phyloP scores from a whole-genome alignment of 306 rosid genomes.

The Medicago truncatula region DNA sequence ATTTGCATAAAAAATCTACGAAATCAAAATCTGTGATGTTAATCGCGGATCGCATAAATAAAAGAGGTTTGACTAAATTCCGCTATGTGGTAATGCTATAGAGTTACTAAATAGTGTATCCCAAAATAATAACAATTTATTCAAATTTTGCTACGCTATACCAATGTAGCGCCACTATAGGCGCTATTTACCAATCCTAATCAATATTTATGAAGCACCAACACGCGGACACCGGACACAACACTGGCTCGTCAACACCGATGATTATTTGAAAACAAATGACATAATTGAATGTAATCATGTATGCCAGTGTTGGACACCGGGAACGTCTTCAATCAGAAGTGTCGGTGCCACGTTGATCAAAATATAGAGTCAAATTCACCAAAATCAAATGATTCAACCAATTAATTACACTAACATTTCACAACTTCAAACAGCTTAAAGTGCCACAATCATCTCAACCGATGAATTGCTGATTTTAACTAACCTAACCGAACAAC shows the following conservation, averaged over 20 bases:
- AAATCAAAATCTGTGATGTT: constrained; percentile 24
- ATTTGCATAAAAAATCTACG: constrained; percentile 4
- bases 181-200: background rate
- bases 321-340: no score
- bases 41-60: background rate
- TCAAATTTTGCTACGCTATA: background rate
- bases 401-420: background rate
- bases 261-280: no score
- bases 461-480: background rate
- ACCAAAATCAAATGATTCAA: constrained; percentile 6
- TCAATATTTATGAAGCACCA: background rate
- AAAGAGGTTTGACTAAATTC: background rate
- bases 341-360: background rate
- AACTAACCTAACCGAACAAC: background rate
- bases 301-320: no score
- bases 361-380: constrained; percentile 32
- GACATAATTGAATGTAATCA: no score
- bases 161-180: background rate
- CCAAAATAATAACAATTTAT: background rate
- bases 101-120: background rate
- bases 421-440: constrained; percentile 23
- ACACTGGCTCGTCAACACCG: no score
- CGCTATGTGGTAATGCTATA: background rate
- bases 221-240: no score
- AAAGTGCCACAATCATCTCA: constrained; percentile 30